These are phyloP conservation scores for Baudoinia panamericana DNA, from an alignment of 495 filamentous ascomycete species.

Conservation along the genomic window DNA sequence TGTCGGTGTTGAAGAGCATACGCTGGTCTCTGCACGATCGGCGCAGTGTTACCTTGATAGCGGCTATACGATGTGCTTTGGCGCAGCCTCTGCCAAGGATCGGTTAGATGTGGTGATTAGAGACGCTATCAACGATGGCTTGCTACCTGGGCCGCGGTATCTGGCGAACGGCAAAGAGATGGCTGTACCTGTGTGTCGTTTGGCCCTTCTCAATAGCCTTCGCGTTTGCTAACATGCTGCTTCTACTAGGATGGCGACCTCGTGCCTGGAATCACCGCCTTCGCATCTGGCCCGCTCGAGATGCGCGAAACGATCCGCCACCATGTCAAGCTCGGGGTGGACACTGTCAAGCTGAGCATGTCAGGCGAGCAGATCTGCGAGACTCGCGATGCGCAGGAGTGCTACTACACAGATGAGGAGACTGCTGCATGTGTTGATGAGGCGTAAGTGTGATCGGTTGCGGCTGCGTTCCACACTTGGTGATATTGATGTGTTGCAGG, in stretches of 20 bases:
- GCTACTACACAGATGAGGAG: slow-evolving; percentile 38
- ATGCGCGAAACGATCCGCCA: slow-evolving; percentile 37
- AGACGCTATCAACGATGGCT: slow-evolving; percentile 42
- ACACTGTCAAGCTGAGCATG: slow-evolving; percentile 43
- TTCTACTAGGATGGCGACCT: slow-evolving; percentile 29
- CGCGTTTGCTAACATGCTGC: too few species aligned
- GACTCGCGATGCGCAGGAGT: slow-evolving; percentile 34
- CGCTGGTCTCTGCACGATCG: slow-evolving; percentile 32
- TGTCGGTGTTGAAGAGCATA: slow-evolving; percentile 38
- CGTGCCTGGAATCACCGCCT: slow-evolving; percentile 36
- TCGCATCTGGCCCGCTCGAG: slow-evolving; percentile 35
- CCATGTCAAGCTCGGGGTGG: slow-evolving; percentile 35
- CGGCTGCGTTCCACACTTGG: too few species aligned
- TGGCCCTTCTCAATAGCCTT: neutral
- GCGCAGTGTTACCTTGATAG: slow-evolving; percentile 37
- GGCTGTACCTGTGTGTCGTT: slow-evolving; percentile 22
- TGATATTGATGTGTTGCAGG: too few species aligned
- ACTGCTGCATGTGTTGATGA: slow-evolving; percentile 41
- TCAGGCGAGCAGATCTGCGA: slow-evolving; percentile 38
- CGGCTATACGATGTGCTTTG: slow-evolving; percentile 39
- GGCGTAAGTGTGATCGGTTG: too few species aligned
- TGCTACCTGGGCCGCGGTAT: slow-evolving; percentile 40
- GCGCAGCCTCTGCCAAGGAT: slow-evolving; percentile 39
- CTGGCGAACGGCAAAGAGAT: slow-evolving; percentile 41
- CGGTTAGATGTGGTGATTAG: slow-evolving; percentile 39